Conservation (phyloP, 2,329 filamentous ascomycete genomes). For the Xylaria sp. region DNA sequence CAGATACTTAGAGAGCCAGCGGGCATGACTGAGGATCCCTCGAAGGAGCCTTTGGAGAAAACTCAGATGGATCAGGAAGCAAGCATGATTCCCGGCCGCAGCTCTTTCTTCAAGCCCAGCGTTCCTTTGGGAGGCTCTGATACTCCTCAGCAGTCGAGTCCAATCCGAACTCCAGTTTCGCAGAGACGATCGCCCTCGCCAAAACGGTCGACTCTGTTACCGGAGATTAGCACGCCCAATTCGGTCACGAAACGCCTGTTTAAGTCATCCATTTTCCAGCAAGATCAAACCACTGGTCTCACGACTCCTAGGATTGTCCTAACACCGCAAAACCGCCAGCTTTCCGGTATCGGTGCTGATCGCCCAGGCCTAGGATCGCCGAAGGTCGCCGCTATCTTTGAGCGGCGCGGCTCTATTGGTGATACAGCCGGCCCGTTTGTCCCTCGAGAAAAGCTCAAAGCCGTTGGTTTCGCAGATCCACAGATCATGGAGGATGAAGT, state of each 20-base stretch:
- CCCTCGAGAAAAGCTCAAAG: conserved; percentile 42
- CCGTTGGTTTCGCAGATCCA: conserved; percentile 62
- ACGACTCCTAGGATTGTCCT: conserved; percentile 60
- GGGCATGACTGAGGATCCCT: conserved; percentile 14
- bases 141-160: conserved; percentile 40
- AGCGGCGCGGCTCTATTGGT: conserved; percentile 65
- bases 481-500: conserved; percentile 57
- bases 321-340: conserved; percentile 53
- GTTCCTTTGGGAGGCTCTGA: conserved; percentile 37
- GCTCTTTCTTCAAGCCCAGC: conserved; percentile 18
- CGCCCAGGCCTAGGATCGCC: conserved; percentile 69
- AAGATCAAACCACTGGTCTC: conserved; percentile 43
- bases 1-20: conserved; percentile 49
- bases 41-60: conserved; percentile 28
- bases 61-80: background rate
- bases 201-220: conserved; percentile 35
- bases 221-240: conserved; percentile 21
- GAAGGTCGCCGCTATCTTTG: conserved; percentile 64
- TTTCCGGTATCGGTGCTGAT: conserved; percentile 66
- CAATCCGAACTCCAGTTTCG: conserved; percentile 45
- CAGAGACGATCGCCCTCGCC: conserved; percentile 43
- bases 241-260: conserved; percentile 21
- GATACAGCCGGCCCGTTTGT: conserved; percentile 61
- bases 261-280: conserved; percentile 37
- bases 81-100: conserved; percentile 27